phyloP scores from a whole-genome alignment of 768 basidiomycete species.

The Kwoniella dejecticola region DNA sequence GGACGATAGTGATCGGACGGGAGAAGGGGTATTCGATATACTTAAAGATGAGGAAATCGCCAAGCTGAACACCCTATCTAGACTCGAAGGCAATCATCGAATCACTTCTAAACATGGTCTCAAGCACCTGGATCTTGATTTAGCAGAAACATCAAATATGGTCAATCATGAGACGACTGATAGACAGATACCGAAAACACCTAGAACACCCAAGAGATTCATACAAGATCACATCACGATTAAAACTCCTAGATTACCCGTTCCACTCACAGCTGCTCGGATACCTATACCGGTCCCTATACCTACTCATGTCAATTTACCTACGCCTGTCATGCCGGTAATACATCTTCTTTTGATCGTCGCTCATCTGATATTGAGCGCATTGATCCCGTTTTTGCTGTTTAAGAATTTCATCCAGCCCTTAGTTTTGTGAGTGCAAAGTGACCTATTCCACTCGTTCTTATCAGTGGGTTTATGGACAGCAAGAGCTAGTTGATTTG shows the following conservation, averaged over 20 bases:
- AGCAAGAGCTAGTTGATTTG: too few relatives aligned
- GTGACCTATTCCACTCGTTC: too few relatives aligned
- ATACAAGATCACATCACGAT: constrained; percentile 7
- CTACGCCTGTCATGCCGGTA: constrained; percentile 18
- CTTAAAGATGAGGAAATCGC: too few relatives aligned
- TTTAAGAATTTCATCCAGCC: constrained; percentile 19
- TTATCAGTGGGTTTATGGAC: too few relatives aligned
- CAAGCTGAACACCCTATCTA: too few relatives aligned
- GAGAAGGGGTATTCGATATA: too few relatives aligned
- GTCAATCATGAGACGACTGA: not conserved
- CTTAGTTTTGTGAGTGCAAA: constrained; percentile 17
- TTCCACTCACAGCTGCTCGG: not conserved
- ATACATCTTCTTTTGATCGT: constrained; percentile 13
- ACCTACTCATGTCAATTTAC: constrained; percentile 11
- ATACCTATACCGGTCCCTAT: constrained; percentile 2
- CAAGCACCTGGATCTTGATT: too few relatives aligned
- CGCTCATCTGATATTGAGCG: constrained; percentile 14
- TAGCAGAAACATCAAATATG: too few relatives aligned
- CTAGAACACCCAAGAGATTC: constrained; percentile 7
- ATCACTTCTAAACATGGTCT: too few relatives aligned
- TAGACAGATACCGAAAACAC: not conserved
- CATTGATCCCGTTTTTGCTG: constrained; percentile 16
- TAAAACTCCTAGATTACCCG: constrained; percentile 1
- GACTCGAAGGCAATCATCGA: too few relatives aligned
- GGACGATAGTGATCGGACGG: too few relatives aligned